Evolutionary conservation across 2,329 filamentous ascomycete species (phyloP), one percentile per base, ranked within the genome.

Genomic region (Penicillium freii): DNA sequence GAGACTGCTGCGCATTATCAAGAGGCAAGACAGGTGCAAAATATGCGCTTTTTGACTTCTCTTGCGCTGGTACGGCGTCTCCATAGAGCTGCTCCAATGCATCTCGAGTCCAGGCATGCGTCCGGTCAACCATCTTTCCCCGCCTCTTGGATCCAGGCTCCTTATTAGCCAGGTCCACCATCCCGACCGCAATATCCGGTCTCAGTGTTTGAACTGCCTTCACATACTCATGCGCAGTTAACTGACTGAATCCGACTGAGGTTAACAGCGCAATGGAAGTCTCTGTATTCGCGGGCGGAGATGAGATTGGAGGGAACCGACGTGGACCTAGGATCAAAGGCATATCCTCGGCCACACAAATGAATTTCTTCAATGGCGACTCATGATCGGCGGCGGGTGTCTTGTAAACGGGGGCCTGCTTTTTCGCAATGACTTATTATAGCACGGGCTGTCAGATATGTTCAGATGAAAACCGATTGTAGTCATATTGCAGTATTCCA

Each of bases 51-150:
- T 63, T 66, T 4, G 63, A 67, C 21, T 59, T 68, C 7, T 68
- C 66, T 58, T 69, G 58, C 5, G 58, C 59, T 10, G 69, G 62
- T 21, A 74, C 71, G 2, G 72, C 49, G 3, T 70, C 58, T 11
- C 72, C 74, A 53, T 76, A 71, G 19, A 78, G 71, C 29, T 75
- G 71, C 17, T 77, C 75, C 36, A 92, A 79, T 50, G 91, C 85
- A 61, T 89, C 84, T 25, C 85, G 83, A 19, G 93, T 79, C 91
- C 92, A 97, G 38, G 84, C 82, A 70, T 94, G 89, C 0, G 91
- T 96, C 56, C 93, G 83, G 69, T 94, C 91, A 25, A 86, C 87
- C 87, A 96, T 97, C 68, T 90, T 92, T 36, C 86, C 81, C 46
- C 89, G 84, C 45, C 92, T 84, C 75, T 95, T 96, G 10, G 82